phyloP scores from a whole-genome alignment of 78 protist genomes.

The Guillardia theta region DNA sequence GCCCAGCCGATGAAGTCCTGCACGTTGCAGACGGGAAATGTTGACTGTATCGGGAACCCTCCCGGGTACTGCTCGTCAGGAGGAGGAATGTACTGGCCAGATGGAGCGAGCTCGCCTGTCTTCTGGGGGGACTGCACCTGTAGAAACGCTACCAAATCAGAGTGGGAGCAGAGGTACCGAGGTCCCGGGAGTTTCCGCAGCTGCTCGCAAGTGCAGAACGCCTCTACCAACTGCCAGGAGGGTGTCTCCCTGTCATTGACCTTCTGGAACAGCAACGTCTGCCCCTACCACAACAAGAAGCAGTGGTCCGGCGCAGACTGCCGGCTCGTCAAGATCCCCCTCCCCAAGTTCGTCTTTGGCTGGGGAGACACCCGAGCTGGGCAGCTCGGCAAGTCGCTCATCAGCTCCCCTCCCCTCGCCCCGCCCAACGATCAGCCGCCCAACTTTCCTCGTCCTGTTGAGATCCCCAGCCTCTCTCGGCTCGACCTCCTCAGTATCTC shows the following conservation, averaged over 20 bases:
- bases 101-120: background rate
- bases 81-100: background rate
- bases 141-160: background rate
- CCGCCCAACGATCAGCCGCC: background rate
- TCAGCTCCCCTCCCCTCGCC: background rate
- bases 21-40: background rate
- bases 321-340: background rate
- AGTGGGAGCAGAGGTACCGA: background rate
- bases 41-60: background rate
- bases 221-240: too few species aligned
- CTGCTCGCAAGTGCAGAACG: background rate
- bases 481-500: background rate
- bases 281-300: background rate
- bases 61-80: background rate
- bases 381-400: background rate
- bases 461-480: background rate
- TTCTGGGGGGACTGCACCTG: constrained; percentile 28
- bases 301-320: constrained; percentile 17
- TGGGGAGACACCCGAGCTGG: constrained; percentile 38
- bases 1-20: background rate
- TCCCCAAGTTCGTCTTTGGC: background rate
- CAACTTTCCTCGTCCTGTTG: background rate
- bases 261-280: background rate
- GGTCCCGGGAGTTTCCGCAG: background rate
- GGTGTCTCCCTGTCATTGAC: background rate